Base-by-base conservation (phyloP, 75 land plant genomes). In the Cryptomeria japonica region DNA sequence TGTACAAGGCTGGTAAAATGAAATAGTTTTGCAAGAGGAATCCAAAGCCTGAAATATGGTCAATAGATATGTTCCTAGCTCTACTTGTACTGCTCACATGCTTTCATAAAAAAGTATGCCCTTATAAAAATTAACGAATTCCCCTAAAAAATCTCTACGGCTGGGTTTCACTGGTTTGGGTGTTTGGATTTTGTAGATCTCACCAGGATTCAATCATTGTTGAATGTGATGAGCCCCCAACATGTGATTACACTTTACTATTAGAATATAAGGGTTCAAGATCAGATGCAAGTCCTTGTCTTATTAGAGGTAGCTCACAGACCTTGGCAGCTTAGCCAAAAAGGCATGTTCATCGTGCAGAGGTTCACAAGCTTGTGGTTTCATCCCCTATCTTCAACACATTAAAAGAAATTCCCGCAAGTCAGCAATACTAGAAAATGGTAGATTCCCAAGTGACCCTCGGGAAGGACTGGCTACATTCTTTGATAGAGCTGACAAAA, bases 1-100 rank as follows among this genome's bases (percentile, higher is more conserved):
- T 80, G 47, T 80, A n/a, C 7, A 80, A 42, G 46, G 83, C 47
- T 80, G 83, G 83, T 80, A 39, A 80, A 41, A 41, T 39, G 28
- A 41, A 41, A 80, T 42, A 14, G 31, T 42, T 80, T 80, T 42
- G 39, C 31, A 80, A 80, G 25, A 22, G 19, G 46, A 80, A 80
- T 42, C 46, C 9, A 41, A 80, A 80, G 83, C 44, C 83, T 41
- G 19, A 80, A 41, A 22, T 38, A 36, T 80, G 46, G 46, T 80
- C n/a, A 41, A 9, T 80, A 47, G 77, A 8, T 75, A 75, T 14
- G 37, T 34, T 34, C 77, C 37, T 75, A 64, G 37, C 37, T 75
- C 14, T 75, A 34, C 77, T 11, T 75, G 3, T 75, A 75, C 38
- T 25, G 70, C 70, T 64, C n/a, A 28, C n/a, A 64, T 28, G n/a